A percentile compares a stretch with the other conserved stretches of the same genome.
These are phyloP conservation scores for Przewalskia tangutica DNA, from an alignment of 257 asterid genomes.

Conservation along the genomic window DNA sequence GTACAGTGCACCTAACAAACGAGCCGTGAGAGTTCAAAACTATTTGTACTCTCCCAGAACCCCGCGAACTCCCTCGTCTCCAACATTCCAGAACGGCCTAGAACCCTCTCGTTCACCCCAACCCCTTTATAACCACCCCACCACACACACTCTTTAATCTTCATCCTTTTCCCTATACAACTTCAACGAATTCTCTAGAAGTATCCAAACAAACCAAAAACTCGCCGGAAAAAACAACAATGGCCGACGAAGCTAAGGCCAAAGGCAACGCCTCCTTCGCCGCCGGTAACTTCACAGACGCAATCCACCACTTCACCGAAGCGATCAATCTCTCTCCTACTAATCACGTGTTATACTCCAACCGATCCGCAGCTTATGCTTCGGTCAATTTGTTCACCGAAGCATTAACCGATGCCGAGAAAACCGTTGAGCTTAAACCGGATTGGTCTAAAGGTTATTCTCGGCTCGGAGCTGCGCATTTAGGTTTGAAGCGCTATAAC, in stretches of 20 bases:
- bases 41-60: background rate
- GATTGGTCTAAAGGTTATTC: constrained; percentile 83
- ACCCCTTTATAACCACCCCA: background rate
- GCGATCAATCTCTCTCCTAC: constrained; percentile 55
- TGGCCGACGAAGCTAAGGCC: constrained; percentile 92
- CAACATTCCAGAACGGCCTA: background rate
- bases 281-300: constrained; percentile 53
- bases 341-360: constrained; percentile 80
- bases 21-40: background rate
- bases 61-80: background rate
- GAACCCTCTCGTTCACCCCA: background rate
- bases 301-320: constrained; percentile 59
- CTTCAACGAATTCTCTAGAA: background rate
- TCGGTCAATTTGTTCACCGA: constrained; percentile 46
- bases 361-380: constrained; percentile 84
- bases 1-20: too few species aligned
- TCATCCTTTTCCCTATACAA: background rate
- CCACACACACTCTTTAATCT: too few species aligned
- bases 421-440: constrained; percentile 76
- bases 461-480: constrained; percentile 78
- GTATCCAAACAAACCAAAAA: background rate
- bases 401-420: constrained; percentile 69
- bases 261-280: constrained; percentile 88
- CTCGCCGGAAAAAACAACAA: background rate
- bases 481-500: constrained; percentile 42